Conservation (phyloP, 768 basidiomycete species). For the Tylopilus felleus region DNA sequence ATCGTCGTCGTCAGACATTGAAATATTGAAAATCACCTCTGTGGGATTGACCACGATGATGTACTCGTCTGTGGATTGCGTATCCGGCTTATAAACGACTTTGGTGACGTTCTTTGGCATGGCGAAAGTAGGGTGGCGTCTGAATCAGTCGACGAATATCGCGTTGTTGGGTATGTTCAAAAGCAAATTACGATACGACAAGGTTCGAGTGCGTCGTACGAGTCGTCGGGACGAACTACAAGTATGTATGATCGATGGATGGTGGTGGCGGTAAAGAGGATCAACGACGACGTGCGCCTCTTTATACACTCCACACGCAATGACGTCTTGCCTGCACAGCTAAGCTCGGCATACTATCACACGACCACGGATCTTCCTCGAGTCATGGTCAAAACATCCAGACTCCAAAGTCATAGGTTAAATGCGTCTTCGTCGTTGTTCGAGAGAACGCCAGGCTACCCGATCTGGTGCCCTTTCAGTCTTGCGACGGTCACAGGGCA, state of each 20-base stretch:
- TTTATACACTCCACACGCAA: constrained; percentile 20
- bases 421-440: too few species aligned
- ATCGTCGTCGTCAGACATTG: neutral
- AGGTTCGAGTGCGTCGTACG: neutral
- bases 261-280: neutral
- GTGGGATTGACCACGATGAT: constrained; percentile 61
- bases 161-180: constrained; percentile 10
- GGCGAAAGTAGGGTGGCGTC: constrained; percentile 6
- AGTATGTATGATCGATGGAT: constrained; percentile 5
- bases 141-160: constrained; percentile 3
- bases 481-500: constrained; percentile 12
- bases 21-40: constrained; percentile 45
- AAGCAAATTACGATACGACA: constrained; percentile 9
- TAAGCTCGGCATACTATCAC: constrained; percentile 25
- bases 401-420: neutral
- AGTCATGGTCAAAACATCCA: neutral
- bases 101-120: constrained; percentile 55
- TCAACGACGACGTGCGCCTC: constrained; percentile 10
- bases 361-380: constrained; percentile 20
- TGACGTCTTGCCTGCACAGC: constrained; percentile 19
- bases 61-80: constrained; percentile 70
- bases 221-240: neutral
- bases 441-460: neutral
- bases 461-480: neutral
- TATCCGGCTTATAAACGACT: constrained; percentile 77